Evolutionary conservation across 2,329 filamentous ascomycete species (phyloP).

Genomic region (Penicillium sp.): DNA sequence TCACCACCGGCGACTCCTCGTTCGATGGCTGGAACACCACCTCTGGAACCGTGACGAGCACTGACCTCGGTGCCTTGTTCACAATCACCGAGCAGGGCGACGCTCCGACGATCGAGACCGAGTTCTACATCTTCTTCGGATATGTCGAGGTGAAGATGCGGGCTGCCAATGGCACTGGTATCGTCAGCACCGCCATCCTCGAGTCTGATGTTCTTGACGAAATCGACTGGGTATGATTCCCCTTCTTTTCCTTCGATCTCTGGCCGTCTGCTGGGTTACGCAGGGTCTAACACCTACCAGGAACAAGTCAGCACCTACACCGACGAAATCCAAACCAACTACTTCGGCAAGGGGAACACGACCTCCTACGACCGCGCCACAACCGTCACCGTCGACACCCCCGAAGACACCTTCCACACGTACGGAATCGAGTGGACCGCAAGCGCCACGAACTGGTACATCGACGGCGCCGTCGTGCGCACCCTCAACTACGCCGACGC

Average conservation of each 20-base stretch:
- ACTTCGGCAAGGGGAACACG: conserved; percentile 92
- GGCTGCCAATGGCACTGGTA: conserved; percentile 84
- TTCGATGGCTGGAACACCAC: conserved; percentile 68
- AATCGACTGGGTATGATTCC: conserved; percentile 86
- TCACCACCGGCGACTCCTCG: conserved; percentile 60
- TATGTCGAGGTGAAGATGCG: conserved; percentile 84
- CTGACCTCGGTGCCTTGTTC: conserved; percentile 75
- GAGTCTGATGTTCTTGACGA: conserved; percentile 92
- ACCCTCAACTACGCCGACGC: conserved; percentile 66
- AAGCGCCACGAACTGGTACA: conserved; percentile 66
- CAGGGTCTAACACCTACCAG: conserved; percentile 23
- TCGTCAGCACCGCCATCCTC: conserved; percentile 88
- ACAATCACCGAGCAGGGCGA: conserved; percentile 78
- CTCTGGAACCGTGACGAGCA: conserved; percentile 67
- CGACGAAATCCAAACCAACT: conserved; percentile 73
- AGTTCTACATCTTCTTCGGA: conserved; percentile 99
- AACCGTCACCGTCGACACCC: conserved; percentile 69
- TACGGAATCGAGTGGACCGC: conserved; percentile 68
- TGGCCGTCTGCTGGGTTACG: too few species aligned
- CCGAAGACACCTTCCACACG: conserved; percentile 53
- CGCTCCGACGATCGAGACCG: conserved; percentile 80
- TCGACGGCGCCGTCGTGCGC: conserved; percentile 67
- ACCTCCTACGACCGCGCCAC: conserved; percentile 79
- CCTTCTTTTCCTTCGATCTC: neutral
- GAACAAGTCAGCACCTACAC: conserved; percentile 42